Percentiles rank a stretch among this genome's conserved stretches.
These are phyloP conservation scores for Pelomyxa schiedti DNA, from an alignment of 78 protist genomes.

Conservation along the genomic window DNA sequence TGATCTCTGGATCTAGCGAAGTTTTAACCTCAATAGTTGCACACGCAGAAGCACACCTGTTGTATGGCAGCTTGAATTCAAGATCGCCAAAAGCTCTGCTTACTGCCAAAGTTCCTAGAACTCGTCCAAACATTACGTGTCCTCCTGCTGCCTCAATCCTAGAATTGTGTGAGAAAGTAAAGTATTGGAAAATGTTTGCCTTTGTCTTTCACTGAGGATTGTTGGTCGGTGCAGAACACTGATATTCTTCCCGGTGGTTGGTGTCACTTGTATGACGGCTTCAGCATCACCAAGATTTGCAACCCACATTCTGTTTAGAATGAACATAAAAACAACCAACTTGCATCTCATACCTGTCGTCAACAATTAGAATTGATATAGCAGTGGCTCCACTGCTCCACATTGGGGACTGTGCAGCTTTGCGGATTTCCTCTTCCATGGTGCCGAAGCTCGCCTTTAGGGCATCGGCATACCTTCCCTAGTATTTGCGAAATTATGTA, in stretches of 20 bases:
- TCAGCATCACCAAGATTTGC: conserved; percentile 56
- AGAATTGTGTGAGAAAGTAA: conserved; percentile 9
- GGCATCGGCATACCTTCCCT: conserved; percentile 16
- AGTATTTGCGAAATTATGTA: too few relatives aligned
- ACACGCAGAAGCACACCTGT: too few relatives aligned
- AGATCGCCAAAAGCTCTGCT: conserved; percentile 51
- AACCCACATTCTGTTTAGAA: conserved; percentile 20
- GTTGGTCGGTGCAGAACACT: background rate
- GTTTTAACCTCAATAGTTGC: too few relatives aligned
- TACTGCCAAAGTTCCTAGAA: conserved; percentile 49
- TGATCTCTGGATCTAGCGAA: too few relatives aligned
- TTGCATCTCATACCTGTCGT: conserved; percentile 36
- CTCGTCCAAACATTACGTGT: conserved; percentile 47
- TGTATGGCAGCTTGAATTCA: conserved; percentile 40
- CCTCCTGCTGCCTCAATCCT: conserved; percentile 52
- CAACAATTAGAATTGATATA: conserved; percentile 11
- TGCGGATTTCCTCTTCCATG: conserved; percentile 14
- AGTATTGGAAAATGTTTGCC: background rate
- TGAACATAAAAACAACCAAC: conserved; percentile 24
- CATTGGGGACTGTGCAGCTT: background rate
- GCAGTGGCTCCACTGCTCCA: background rate
- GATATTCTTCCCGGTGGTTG: background rate
- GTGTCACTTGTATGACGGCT: conserved; percentile 17
- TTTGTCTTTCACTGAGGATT: background rate
- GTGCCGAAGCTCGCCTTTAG: conserved; percentile 25